These are phyloP conservation scores for Earliella scabrosa DNA, from an alignment of 1,284 basidiomycete genomes.

Conservation along the genomic window DNA sequence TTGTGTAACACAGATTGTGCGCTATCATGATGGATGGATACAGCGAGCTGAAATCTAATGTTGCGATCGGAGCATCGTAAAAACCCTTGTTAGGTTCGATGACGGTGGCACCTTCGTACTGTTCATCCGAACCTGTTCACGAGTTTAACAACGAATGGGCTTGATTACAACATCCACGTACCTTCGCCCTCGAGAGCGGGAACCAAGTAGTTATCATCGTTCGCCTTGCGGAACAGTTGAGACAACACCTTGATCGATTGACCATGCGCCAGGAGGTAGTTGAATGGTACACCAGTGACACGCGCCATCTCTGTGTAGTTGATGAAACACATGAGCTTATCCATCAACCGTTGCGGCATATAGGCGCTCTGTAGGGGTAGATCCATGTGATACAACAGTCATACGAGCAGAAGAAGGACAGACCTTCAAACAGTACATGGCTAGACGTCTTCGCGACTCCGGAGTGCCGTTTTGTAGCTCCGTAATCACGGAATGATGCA, in stretches of 20 bases:
- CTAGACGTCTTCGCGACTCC: slow-evolving; percentile 87
- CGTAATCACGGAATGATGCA: slow-evolving; percentile 96
- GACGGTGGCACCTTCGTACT: slow-evolving; percentile 97
- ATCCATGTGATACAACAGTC: not conserved
- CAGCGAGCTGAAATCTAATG: slow-evolving; percentile 94
- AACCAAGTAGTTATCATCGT: slow-evolving; percentile 85
- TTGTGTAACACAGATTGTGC: slow-evolving; percentile 96
- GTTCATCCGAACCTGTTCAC: slow-evolving; percentile 79
- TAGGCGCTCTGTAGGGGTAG: slow-evolving; percentile 82
- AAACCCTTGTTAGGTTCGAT: slow-evolving; percentile 95
- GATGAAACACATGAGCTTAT: slow-evolving; percentile 97
- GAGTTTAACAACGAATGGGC: not conserved
- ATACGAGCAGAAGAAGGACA: slow-evolving; percentile 1
- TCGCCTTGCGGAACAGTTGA: slow-evolving; percentile 89
- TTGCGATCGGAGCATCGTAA: slow-evolving; percentile 94
- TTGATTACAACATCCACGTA: slow-evolving; percentile 27
- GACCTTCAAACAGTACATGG: slow-evolving; percentile 96
- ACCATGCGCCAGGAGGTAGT: slow-evolving; percentile 87
- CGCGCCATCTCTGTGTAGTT: slow-evolving; percentile 97
- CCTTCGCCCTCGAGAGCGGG: slow-evolving; percentile 87
- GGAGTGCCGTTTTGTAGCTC: slow-evolving; percentile 94
- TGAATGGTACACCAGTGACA: slow-evolving; percentile 98
- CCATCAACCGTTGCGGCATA: slow-evolving; percentile 90
- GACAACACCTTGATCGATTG: slow-evolving; percentile 97
- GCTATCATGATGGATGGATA: slow-evolving; percentile 99